phyloP scores from a whole-genome alignment of 2,329 filamentous ascomycete species.

The Teratosphaeria nubilosa region DNA sequence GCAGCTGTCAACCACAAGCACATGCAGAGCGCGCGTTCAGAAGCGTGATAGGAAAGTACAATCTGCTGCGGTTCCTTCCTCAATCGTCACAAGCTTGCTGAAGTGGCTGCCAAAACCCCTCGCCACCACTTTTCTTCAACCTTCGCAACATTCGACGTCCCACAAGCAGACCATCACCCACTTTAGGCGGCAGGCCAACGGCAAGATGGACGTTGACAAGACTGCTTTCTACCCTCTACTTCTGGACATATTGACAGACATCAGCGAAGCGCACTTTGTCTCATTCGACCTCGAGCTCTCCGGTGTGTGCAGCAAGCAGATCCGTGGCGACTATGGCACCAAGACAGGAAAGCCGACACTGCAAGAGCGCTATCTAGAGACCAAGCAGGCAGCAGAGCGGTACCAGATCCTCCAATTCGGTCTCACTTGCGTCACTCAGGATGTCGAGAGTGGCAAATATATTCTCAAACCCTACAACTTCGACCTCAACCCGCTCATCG shows the following conservation, averaged over 20 bases:
- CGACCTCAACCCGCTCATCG: slow-evolving; percentile 47
- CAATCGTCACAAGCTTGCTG: neutral
- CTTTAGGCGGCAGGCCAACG: neutral
- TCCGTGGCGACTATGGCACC: slow-evolving; percentile 19
- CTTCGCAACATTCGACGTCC: slow-evolving; percentile 1
- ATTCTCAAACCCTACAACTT: slow-evolving; percentile 55
- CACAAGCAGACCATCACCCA: slow-evolving; percentile 8
- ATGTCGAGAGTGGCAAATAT: slow-evolving; percentile 45
- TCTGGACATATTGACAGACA: slow-evolving; percentile 46
- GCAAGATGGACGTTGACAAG: slow-evolving; percentile 48
- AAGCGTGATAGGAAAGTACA: neutral
- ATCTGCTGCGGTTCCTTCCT: neutral
- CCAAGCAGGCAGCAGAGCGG: slow-evolving; percentile 49
- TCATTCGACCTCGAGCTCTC: slow-evolving; percentile 58
- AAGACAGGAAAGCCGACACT: slow-evolving; percentile 38
- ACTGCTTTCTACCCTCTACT: slow-evolving; percentile 41
- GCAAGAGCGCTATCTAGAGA: slow-evolving; percentile 52
- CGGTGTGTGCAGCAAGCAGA: slow-evolving; percentile 43
- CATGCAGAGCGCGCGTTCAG: neutral
- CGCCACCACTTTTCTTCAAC: slow-evolving; percentile 7
- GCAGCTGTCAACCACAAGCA: neutral
- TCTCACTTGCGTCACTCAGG: slow-evolving; percentile 54
- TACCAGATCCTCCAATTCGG: slow-evolving; percentile 58
- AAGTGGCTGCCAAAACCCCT: neutral
- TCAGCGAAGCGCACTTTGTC: slow-evolving; percentile 52